Evolutionary conservation across 768 basidiomycete species (phyloP).

Genomic region (Tulasnella sp.): DNA sequence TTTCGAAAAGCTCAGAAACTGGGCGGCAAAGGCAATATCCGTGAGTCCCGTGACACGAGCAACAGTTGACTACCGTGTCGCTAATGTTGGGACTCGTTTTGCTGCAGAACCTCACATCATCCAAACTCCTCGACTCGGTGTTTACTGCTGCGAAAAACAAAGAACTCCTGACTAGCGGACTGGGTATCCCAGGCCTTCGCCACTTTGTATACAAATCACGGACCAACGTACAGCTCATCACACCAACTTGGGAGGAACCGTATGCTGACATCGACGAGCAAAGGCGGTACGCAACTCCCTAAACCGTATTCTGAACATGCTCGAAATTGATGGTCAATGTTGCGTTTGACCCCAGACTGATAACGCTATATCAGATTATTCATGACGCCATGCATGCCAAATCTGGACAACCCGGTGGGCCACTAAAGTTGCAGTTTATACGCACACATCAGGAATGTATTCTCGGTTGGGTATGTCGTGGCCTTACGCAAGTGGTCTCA

Average conservation of each 20-base stretch:
- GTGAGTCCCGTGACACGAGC: conserved; percentile 5
- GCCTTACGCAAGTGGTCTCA: conserved; percentile 2
- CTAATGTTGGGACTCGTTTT: background rate
- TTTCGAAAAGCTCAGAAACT: conserved; percentile 15
- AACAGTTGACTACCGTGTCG: too few species aligned
- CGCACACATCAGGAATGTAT: conserved; percentile 77
- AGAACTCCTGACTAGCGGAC: conserved; percentile 54
- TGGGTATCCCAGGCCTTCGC: conserved; percentile 79
- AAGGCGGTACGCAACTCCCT: background rate
- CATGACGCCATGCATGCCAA: conserved; percentile 86
- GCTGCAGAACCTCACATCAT: conserved; percentile 1
- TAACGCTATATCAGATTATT: conserved; percentile 76
- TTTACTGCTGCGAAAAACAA: conserved; percentile 10
- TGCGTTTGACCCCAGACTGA: conserved; percentile 38
- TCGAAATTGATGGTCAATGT: background rate
- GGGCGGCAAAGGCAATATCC: conserved; percentile 13
- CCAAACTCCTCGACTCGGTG: conserved; percentile 3
- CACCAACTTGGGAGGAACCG: conserved; percentile 74
- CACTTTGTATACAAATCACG: conserved; percentile 95
- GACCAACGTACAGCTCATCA: conserved; percentile 76
- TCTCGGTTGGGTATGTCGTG: conserved; percentile 79
- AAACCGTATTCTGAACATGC: background rate
- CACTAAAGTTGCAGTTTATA: conserved; percentile 78
- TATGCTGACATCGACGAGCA: conserved; percentile 49
- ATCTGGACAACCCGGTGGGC: conserved; percentile 58